phyloP scores from a whole-genome alignment of 1,284 basidiomycete genomes.

The Volvariella surrecta region DNA sequence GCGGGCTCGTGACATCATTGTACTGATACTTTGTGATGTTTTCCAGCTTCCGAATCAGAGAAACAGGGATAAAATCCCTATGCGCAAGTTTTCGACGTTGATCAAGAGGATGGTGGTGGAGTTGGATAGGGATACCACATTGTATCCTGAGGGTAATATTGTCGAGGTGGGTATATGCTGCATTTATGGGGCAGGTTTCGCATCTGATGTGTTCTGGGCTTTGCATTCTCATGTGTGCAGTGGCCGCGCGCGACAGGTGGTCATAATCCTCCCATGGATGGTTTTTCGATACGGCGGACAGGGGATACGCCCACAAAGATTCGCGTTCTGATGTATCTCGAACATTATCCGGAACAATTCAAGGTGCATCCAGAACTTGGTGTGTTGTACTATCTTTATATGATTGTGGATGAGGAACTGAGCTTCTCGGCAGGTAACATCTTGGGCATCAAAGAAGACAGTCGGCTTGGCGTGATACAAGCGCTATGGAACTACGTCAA shows the following conservation, averaged over 20 bases:
- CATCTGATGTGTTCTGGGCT: constrained; percentile 2
- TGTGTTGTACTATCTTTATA: constrained; percentile 18
- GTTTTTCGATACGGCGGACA: constrained; percentile 81
- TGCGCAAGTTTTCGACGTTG: constrained; percentile 81
- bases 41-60: constrained; percentile 49
- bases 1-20: not conserved
- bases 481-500: constrained; percentile 94
- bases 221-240: constrained; percentile 25
- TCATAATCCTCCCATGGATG: constrained; percentile 66
- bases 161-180: constrained; percentile 46
- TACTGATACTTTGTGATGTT: not conserved
- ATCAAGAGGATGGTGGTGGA: constrained; percentile 85
- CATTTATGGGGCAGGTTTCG: not conserved
- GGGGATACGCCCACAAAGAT: constrained; percentile 76
- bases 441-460: constrained; percentile 82
- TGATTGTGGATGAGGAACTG: not conserved
- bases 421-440: constrained; percentile 36
- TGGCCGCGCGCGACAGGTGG: constrained; percentile 58
- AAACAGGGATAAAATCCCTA: constrained; percentile 55
- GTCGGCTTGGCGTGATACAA: constrained; percentile 74
- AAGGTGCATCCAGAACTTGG: constrained; percentile 75
- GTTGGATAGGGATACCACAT: constrained; percentile 73
- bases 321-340: constrained; percentile 75
- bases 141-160: constrained; percentile 79
- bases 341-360: constrained; percentile 84